Base-by-base conservation (phyloP, 257 asterid species). In the Solanum megistacrolobum region DNA sequence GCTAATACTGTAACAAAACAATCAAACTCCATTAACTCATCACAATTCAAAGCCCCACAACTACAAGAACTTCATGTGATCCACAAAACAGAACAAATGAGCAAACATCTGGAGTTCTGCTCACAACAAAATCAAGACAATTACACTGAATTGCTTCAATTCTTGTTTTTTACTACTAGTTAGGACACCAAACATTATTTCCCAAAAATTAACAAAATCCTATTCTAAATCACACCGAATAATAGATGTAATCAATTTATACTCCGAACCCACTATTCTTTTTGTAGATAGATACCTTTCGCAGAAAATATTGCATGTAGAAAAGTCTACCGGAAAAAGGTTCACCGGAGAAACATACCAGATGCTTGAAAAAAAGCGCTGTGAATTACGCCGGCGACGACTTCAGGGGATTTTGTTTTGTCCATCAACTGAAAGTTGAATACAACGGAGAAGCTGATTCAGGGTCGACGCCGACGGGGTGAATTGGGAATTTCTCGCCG, bases 401-500 rank as follows among this genome's bases (percentile, higher is more conserved):
- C 87, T 48, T 91, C 91, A 85, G 88, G 87, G 52, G 89, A 65
- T 86, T 91, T 90, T 85, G 89, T 88, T 72, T 92, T 90, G 90
- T 94, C 98, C 98, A 94, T 96, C 86, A 89, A 94, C 84, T 34
- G 32, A n/a, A 62, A 93, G 7, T 60, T 83, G 79, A 4, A 34
- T 73, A 8, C 5, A 34, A 34, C 1, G 81, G 4, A 36, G 58
- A 76, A 16, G 60, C 21, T 76, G 1, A n/a, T 39, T n/a, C 20
- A 78, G 60, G 14, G 6, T 39, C 62, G 36, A 39, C 27, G 36
- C 84, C 36, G 52, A 41, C 84, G 43, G 4, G 31, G 58, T 76
- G 34, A 76, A 75, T 75, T 12, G 32, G 21, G 21, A 35, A 39
- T 14, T 13, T n/a, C 83, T 76, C 7, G 60, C 60, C 58, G 83